Evolutionary conservation across 1,284 basidiomycete species (phyloP), one percentile per base, ranked within the genome.

Genomic region (Porphyrellus sp.): DNA sequence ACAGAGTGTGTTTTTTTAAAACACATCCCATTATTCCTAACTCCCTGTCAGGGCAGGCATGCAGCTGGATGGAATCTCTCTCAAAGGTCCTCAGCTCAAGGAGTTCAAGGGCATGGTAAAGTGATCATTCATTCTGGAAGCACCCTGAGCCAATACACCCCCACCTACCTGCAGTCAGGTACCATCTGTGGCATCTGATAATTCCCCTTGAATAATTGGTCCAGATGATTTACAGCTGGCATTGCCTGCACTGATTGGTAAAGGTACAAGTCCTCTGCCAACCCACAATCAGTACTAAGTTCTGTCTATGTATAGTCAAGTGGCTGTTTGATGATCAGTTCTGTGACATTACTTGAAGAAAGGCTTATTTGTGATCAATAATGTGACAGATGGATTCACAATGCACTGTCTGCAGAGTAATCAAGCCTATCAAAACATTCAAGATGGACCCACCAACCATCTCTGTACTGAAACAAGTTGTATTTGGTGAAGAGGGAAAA

Each of bases 361-460:
- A 27, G 41, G 18, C n/a, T 6, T 33, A 49, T 59, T 58, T 6
- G 13, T 60, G 7, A 30, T 59, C 5, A 43, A 60, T 25, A 60
- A 59, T 11, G 24, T 40, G 0, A 5, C n/a, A 1, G 49, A 60
- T 39, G 35, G 51, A 1, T 59, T 59, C 30, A 52, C n/a, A 0
- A 16, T 59, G 11, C 60, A 59, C 27, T 8, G 5, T 3, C 28
- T 59, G 12, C 28, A 52, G 11, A 41, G 12, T 18, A 7, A 11
- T 1, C 25, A 23, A n/a, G 1, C 16, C 12, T 1, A 41, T 59
- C 25, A n/a, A 21, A 23, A 46, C 31, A 1, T 59, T 49, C n/a
- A 8, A 52, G 13, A 60, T 38, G 2, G 15, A 48, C 13, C 46
- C 42, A n/a, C 47, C 53, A 3, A 41, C 16, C 2, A 25, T 57